Base-by-base conservation (phyloP, 2,329 filamentous ascomycete species). In the Fusarium chuoi region DNA sequence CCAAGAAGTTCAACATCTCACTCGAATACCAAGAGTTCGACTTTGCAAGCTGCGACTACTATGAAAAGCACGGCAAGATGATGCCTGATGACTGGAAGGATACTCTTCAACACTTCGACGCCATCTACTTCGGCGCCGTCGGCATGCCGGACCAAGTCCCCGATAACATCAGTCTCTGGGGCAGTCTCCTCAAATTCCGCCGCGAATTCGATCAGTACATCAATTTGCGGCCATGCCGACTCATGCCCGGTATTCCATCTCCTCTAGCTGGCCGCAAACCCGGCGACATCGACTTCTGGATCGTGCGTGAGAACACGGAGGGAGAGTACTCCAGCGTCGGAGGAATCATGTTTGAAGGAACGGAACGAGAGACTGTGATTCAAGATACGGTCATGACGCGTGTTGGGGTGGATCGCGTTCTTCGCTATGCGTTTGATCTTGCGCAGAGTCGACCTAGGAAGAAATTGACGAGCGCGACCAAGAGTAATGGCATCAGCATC, bases 201-300 rank as follows among this genome's bases (percentile, higher is more conserved):
- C 89, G 92, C 58, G 86, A 89, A 42, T 86, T 93, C 51, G 90
- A 92, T 69, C 90, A 93, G 76, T 93, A 92, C 76, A 87, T 92
- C 72, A 93, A 93, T 71, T 86, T 93, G 0, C 87, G 91, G 2
- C 92, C 91, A 0, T 91, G 89, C 5, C 87, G 88, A 17, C 85
- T 91, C 38, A 86, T 92, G 78, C 87, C 86, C 1, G 90, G 90
- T 13, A 89, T 90, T 1, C 81, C 84, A 46, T 90, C 87, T 11
- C 90, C 90, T 0, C 82, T 93, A 20, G 83, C 82, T 0, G 83
- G 85, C 63, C 82, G 87, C 64, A 83, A 85, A 74, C 84, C 87
- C 0, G 89, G 89, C 1, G 89, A 92, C 57, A 86, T 92, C 1
- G 89, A 92, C 82, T 92, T 90, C 86, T 89, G 91, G 44, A 91